Evolutionary conservation across 768 basidiomycete species (phyloP).

Genomic region (Hygrophoropsis aurantiaca): DNA sequence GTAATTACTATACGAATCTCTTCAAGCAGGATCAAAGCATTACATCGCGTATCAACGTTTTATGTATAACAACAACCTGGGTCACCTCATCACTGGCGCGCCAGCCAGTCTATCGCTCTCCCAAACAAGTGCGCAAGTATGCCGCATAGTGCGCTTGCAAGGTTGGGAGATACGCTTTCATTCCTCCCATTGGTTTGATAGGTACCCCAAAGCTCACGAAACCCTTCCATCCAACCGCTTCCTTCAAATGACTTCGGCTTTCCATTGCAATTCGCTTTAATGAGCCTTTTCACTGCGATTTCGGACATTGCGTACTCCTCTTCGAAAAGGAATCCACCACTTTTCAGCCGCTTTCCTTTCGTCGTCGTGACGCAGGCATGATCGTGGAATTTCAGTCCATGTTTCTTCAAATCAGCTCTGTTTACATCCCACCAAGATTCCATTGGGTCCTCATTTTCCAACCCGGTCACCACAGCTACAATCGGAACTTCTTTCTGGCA

Average conservation of each 20-base stretch:
- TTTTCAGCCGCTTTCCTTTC: conserved; percentile 7
- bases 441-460: conserved; percentile 35
- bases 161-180: no score
- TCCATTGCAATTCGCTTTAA: neutral
- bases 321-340: conserved; percentile 1
- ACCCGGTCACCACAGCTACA: conserved; percentile 37
- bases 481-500: conserved; percentile 39
- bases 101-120: no score
- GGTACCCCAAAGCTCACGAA: no score
- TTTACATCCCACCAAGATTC: conserved; percentile 28
- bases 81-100: no score
- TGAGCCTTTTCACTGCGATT: conserved; percentile 3
- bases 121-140: no score
- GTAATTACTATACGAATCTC: no score
- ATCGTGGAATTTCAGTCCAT: neutral
- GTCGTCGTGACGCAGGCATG: conserved; percentile 17
- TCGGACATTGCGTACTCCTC: conserved; percentile 13
- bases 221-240: no score
- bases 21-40: no score
- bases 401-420: neutral
- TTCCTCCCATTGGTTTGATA: no score
- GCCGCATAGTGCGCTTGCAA: no score
- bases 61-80: no score
- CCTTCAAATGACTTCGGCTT: neutral
- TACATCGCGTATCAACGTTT: no score